Evolutionary conservation across 2,329 filamentous ascomycete genomes (phyloP).

Genomic region (Beauveria asiatica): DNA sequence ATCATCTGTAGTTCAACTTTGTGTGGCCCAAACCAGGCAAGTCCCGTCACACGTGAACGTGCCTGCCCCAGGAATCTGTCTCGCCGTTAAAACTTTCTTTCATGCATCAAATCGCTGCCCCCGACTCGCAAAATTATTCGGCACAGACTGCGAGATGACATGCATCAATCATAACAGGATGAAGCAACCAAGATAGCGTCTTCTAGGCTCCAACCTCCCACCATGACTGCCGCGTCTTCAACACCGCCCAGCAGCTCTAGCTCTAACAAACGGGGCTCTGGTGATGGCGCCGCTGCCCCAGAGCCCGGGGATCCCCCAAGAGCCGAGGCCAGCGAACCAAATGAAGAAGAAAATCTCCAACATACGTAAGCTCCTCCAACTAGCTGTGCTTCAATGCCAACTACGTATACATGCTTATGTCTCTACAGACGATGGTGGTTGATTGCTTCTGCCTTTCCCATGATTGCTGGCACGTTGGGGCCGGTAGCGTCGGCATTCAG

Average conservation of each 20-base stretch:
- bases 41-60: neutral
- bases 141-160: neutral
- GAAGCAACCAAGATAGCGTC: neutral
- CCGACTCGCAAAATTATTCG: neutral
- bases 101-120: neutral
- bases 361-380: neutral
- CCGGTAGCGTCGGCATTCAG: conserved; percentile 83
- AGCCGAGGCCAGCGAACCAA: neutral
- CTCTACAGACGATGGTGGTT: conserved; percentile 53
- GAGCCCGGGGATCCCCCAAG: neutral
- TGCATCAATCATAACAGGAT: neutral
- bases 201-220: neutral
- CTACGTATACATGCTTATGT: neutral
- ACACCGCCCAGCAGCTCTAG: neutral
- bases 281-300: neutral
- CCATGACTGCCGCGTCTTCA: neutral
- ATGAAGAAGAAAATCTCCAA: conserved; percentile 5
- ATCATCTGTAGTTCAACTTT: neutral
- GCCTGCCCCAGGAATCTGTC: neutral
- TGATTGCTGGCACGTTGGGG: conserved; percentile 76
- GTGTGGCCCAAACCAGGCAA: neutral
- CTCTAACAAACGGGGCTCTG: neutral
- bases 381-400: neutral
- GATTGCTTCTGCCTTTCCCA: conserved; percentile 57
- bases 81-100: neutral